These are phyloP conservation scores for Crithidia bombi DNA, from an alignment of 208 protist genomes.

Conservation along the genomic window DNA sequence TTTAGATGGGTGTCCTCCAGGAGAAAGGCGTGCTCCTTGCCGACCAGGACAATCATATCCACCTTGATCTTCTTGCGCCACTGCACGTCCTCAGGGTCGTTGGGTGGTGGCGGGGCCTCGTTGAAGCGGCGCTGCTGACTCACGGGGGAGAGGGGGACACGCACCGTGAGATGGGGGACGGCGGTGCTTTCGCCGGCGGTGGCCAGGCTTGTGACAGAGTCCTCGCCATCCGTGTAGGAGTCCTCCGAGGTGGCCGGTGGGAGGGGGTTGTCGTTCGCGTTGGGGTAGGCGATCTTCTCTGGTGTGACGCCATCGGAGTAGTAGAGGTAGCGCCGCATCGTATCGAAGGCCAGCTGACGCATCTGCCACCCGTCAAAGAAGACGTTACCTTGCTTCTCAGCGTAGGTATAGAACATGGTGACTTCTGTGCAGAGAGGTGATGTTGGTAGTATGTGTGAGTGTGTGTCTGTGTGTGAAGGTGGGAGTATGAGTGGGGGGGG, in stretches of 20 bases:
- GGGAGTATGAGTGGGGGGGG: neutral
- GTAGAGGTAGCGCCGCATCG: conserved; percentile 71
- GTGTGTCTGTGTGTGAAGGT: neutral
- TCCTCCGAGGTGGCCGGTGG: conserved; percentile 2
- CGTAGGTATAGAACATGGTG: conserved; percentile 64
- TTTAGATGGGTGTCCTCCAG: conserved; percentile 55
- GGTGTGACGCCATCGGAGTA: conserved; percentile 40
- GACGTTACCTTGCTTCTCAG: conserved; percentile 58
- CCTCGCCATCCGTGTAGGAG: conserved; percentile 14
- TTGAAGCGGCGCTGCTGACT: conserved; percentile 22
- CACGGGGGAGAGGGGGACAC: conserved; percentile 21
- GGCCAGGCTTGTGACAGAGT: conserved; percentile 1
- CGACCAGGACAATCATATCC: conserved; percentile 46
- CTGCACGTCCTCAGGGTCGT: conserved; percentile 32
- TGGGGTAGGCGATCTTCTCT: conserved; percentile 40
- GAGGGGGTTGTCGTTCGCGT: conserved; percentile 37
- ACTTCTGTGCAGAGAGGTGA: neutral
- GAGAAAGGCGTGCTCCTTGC: conserved; percentile 53
- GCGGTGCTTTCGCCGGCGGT: conserved; percentile 1
- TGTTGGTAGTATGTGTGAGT: neutral
- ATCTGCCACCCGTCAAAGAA: conserved; percentile 64
- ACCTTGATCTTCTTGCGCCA: conserved; percentile 84
- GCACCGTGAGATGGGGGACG: conserved; percentile 17
- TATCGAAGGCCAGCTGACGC: conserved; percentile 74
- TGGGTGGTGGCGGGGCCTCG: conserved; percentile 28